Evolutionary conservation across 306 rosid genomes (phyloP).

Genomic region (Lathyrus oleraceus): DNA sequence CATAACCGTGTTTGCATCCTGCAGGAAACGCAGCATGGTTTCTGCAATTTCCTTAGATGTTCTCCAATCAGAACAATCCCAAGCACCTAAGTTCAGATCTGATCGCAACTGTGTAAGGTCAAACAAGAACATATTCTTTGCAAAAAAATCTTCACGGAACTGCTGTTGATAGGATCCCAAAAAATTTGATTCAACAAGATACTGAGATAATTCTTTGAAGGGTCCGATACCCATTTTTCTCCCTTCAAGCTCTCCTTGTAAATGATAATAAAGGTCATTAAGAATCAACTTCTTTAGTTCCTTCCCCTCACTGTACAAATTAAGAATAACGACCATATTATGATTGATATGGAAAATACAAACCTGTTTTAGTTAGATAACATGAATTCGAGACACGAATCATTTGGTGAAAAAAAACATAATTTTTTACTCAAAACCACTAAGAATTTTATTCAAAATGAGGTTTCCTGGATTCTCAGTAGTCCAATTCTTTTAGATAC

Average conservation of each 20-base stretch:
- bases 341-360: conserved; percentile 19
- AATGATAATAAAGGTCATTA: conserved; percentile 86
- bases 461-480: conserved; percentile 14
- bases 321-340: conserved; percentile 16
- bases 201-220: conserved; percentile 74
- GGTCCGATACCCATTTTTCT: conserved; percentile 75
- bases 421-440: conserved; percentile 21
- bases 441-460: conserved; percentile 11
- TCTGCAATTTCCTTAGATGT: conserved; percentile 68
- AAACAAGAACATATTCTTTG: conserved; percentile 61
- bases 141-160: conserved; percentile 55
- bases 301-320: conserved; percentile 70
- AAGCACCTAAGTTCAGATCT: conserved; percentile 76
- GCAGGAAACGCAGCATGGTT: conserved; percentile 67
- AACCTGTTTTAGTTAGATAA: conserved; percentile 7
- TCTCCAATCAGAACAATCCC: conserved; percentile 82
- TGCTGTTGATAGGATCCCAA: conserved; percentile 55
- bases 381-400: conserved; percentile 23
- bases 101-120: conserved; percentile 60
- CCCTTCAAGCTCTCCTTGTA: conserved; percentile 96
- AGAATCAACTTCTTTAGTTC: conserved; percentile 71
- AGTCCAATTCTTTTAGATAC: conserved; percentile 19
- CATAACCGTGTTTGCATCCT: conserved; percentile 63
- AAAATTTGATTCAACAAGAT: conserved; percentile 57
- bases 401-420: background rate